Evolutionary conservation across 78 protist genomes (phyloP).

Genomic region (Dictyostelium capitatum): DNA sequence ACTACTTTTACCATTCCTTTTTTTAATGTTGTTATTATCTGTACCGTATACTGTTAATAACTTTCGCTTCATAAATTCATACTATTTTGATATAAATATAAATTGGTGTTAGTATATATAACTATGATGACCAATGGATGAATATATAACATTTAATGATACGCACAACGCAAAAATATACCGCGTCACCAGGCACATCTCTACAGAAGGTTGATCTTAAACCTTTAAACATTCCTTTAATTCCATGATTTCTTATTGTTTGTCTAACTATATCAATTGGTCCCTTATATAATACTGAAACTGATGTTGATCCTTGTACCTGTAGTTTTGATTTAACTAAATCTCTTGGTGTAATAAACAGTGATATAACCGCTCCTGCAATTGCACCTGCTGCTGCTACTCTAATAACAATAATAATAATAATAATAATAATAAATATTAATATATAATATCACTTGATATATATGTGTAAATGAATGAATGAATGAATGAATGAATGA

Average conservation of each 20-base stretch:
- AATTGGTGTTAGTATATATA: no score
- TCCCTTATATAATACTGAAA: conserved; percentile 37
- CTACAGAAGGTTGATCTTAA: conserved; percentile 37
- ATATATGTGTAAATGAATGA: background rate
- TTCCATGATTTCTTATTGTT: conserved; percentile 15
- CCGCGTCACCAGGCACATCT: conserved; percentile 54
- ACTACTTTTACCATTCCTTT: background rate
- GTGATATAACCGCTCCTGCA: conserved; percentile 69
- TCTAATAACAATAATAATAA: background rate
- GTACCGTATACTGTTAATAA: background rate
- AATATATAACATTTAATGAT: no score
- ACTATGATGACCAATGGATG: no score
- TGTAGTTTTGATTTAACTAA: conserved; percentile 66
- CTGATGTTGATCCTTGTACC: conserved; percentile 30
- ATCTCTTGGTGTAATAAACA: conserved; percentile 72
- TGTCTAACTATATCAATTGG: conserved; percentile 54
- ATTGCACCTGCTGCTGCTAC: conserved; percentile 69
- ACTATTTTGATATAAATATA: no score
- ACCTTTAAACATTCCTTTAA: conserved; percentile 46
- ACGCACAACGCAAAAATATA: no score
- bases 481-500: no score
- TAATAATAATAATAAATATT: no score
- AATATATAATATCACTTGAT: background rate
- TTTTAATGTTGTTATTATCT: background rate
- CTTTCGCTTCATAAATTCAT: conserved; percentile 43